A percentile compares a stretch with the other conserved stretches of the same genome.
Conservation (phyloP, 2,329 filamentous ascomycete genomes). For the Beauveria pseudobassiana region DNA sequence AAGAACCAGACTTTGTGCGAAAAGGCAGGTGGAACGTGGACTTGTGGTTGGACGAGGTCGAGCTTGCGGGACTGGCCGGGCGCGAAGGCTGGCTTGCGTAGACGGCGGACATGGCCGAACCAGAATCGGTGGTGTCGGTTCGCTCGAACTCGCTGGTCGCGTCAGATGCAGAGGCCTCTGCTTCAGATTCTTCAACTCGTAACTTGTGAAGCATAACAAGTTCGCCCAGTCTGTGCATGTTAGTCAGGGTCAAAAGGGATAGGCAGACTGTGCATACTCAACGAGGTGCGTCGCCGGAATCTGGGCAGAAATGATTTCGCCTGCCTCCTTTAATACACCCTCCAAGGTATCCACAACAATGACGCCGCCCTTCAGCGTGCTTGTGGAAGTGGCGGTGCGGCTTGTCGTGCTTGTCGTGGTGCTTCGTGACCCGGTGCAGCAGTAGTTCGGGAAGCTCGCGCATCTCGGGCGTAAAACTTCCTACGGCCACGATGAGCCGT, state of each 20-base stretch:
- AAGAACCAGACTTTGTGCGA: slow-evolving; percentile 21
- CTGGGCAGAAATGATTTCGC: slow-evolving; percentile 75
- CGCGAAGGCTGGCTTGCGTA: slow-evolving; percentile 23
- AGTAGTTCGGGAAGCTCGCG: slow-evolving; percentile 74
- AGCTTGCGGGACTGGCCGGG: slow-evolving; percentile 25
- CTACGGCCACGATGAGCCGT: slow-evolving; percentile 64
- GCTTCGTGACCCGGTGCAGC: slow-evolving; percentile 52
- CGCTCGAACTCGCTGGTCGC: slow-evolving; percentile 21
- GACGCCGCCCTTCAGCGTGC: slow-evolving; percentile 51
- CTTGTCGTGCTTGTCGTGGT: slow-evolving; percentile 35
- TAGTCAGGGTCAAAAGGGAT: not conserved
- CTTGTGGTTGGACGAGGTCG: slow-evolving; percentile 26
- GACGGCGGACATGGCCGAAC: slow-evolving; percentile 35
- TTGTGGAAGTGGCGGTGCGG: slow-evolving; percentile 57
- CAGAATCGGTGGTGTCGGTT: slow-evolving; percentile 25
- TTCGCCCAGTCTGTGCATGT: slow-evolving; percentile 58
- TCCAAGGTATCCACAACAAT: slow-evolving; percentile 71
- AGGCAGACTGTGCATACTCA: slow-evolving; percentile 45
- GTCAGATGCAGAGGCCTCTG: slow-evolving; percentile 23
- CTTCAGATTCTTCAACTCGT: slow-evolving; percentile 32
- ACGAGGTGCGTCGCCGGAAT: slow-evolving; percentile 69
- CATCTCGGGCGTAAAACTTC: slow-evolving; percentile 66
- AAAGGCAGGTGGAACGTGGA: slow-evolving; percentile 26
- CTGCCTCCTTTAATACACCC: slow-evolving; percentile 73
- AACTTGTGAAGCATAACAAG: slow-evolving; percentile 54